Conservation (phyloP, 306 rosid genomes). For the Dryas alaskensis region DNA sequence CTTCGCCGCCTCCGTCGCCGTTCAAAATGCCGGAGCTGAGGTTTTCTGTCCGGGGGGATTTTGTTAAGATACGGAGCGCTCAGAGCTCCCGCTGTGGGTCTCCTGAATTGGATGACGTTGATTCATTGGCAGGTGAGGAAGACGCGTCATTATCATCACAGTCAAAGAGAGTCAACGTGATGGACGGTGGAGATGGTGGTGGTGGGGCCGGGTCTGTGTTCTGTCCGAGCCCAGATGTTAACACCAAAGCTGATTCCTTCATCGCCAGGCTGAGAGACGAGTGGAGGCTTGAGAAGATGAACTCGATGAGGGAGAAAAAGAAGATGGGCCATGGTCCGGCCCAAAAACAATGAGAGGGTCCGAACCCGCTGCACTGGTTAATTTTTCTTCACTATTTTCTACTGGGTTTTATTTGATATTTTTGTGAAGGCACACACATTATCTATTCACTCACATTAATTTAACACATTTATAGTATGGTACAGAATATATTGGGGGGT, state of each 20-base stretch:
- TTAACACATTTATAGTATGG: constrained; percentile 3
- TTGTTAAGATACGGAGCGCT: constrained; percentile 48
- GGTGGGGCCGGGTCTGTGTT: constrained; percentile 28
- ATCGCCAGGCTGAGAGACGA: constrained; percentile 46
- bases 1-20: constrained; percentile 60
- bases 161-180: constrained; percentile 17
- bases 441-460: not conserved
- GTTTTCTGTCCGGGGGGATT: constrained; percentile 49
- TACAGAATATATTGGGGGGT: not conserved
- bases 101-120: constrained; percentile 49
- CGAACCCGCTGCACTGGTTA: too few species aligned
- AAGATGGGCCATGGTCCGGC: constrained; percentile 16
- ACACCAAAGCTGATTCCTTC: constrained; percentile 50
- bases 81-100: constrained; percentile 65
- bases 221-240: constrained; percentile 91
- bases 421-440: not conserved
- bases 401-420: too few species aligned
- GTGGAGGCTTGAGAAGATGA: constrained; percentile 52
- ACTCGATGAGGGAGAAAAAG: constrained; percentile 36
- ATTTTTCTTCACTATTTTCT: too few species aligned
- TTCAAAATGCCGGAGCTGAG: constrained; percentile 51
- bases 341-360: too few species aligned
- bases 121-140: constrained; percentile 10
- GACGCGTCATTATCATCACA: not conserved
- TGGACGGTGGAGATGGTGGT: constrained; percentile 29